Base-by-base conservation (phyloP, 495 filamentous ascomycete species). In the Chaetomidium leptoderma region DNA sequence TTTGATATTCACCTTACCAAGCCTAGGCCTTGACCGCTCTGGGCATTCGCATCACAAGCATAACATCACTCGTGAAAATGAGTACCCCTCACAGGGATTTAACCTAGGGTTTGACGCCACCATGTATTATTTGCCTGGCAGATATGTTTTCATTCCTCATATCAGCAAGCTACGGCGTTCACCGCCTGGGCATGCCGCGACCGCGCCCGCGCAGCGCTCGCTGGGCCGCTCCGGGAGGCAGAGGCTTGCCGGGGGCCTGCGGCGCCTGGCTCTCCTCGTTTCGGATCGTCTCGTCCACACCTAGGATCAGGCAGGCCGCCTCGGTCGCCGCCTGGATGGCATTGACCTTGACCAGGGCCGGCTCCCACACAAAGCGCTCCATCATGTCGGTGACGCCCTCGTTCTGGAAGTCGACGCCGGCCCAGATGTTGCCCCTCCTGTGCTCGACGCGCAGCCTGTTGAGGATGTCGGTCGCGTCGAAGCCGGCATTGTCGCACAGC, bases 401-500 rank as follows among this genome's bases (percentile, higher is more conserved):
- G 67, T 91, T 84, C 40, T 83, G 79, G 66, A 98, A 97, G 77
- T 98, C 93, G 21, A 98, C 91, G 67, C 93, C 93, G 29, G 90
- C 91, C 93, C 93, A 98, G 42, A 82, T 83, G 69, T 89, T 89
- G 53, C 90, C 89, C 73, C 90, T 90, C 61, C 87, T 79, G 76
- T 98, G 93, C 80, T 96, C 92, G 60, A 97, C 93, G 39, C 93
- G 88, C 61, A 98, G 79, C 50, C 87, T 85, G 74, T 96, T 98
- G 45, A 98, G 82, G 59, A 98, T 95, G 70, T 98, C 95, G 48
- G 93, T 97, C 16, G 93, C 91, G 65, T 98, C 93, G 72, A 98
- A 97, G 55, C 93, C 93, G 39, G 93, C 93, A 66, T 98, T 98
- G 76, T 98, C 93, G 72, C 93, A 97, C 57, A 98, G 80, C 73